Evolutionary conservation across 2,329 filamentous ascomycete genomes (phyloP).

Genomic region (Aspergillus sojae): DNA sequence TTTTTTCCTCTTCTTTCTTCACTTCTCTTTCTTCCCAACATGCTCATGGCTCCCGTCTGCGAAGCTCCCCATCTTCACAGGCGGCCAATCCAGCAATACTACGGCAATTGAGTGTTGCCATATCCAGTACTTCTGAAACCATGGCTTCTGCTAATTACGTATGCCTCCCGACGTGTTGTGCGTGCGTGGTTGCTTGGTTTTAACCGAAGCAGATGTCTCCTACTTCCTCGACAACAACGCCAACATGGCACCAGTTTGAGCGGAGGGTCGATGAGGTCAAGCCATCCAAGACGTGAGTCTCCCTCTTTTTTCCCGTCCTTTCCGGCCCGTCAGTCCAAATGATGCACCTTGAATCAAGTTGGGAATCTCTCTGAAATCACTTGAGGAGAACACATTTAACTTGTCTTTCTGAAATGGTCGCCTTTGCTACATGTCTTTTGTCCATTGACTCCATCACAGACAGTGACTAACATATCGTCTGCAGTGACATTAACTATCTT

Average conservation of each 20-base stretch:
- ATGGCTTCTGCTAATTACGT: constrained; percentile 47
- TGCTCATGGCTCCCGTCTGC: constrained; percentile 39
- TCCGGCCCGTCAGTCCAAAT: constrained; percentile 58
- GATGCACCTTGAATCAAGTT: constrained; percentile 83
- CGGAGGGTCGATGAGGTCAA: constrained; percentile 80
- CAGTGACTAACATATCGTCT: constrained; percentile 32
- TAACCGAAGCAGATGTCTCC: constrained; percentile 65
- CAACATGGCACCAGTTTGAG: constrained; percentile 74
- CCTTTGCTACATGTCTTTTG: constrained; percentile 22
- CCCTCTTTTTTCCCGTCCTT: constrained; percentile 10
- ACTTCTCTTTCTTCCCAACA: constrained; percentile 15
- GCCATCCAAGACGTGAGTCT: constrained; percentile 82
- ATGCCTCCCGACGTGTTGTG: constrained; percentile 40
- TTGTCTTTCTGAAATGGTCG: constrained; percentile 68
- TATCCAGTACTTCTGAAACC: constrained; percentile 22
- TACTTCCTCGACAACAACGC: constrained; percentile 70
- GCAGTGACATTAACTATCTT: constrained; percentile 89
- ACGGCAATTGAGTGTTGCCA: constrained; percentile 19
- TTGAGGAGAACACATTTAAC: constrained; percentile 88
- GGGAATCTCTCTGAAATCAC: constrained; percentile 99
- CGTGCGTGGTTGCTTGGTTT: constrained; percentile 35
- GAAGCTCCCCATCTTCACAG: constrained; percentile 36
- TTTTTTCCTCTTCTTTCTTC: constrained; percentile 24
- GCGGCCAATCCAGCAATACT: constrained; percentile 29
- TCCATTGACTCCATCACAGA: constrained; percentile 9